These are phyloP conservation scores for Ceratobasidium sp. DNA, from an alignment of 1,284 basidiomycete genomes.

Conservation along the genomic window DNA sequence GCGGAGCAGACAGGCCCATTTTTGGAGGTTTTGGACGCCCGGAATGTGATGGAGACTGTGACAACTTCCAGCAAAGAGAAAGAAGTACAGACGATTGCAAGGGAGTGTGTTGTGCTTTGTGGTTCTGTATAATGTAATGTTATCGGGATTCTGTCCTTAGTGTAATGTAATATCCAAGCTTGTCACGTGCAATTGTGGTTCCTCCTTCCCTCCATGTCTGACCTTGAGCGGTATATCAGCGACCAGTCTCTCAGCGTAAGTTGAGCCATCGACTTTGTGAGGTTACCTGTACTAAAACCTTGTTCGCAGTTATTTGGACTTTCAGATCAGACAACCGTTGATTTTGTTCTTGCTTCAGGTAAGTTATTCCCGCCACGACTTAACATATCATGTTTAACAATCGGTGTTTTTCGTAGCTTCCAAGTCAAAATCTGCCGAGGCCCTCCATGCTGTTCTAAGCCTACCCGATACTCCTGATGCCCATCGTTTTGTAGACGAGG, in stretches of 20 bases:
- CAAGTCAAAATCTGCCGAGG: slow-evolving; percentile 81
- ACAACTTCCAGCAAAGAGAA: slow-evolving; percentile 42
- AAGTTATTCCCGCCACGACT: slow-evolving; percentile 48
- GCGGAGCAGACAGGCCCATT: slow-evolving; percentile 66
- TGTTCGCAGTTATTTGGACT: slow-evolving; percentile 76
- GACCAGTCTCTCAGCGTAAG: slow-evolving; percentile 85
- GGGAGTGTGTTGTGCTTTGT: slow-evolving; percentile 29
- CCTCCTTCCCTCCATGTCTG: slow-evolving; percentile 47
- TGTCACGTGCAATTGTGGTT: neutral
- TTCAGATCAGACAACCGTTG: slow-evolving; percentile 82
- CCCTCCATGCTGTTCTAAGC: slow-evolving; percentile 75
- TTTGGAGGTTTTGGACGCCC: slow-evolving; percentile 76
- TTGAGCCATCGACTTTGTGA: slow-evolving; percentile 39
- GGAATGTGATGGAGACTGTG: slow-evolving; percentile 58
- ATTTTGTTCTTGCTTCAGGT: slow-evolving; percentile 88
- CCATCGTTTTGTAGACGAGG: slow-evolving; percentile 79
- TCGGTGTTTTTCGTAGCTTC: slow-evolving; percentile 64
- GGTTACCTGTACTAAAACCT: neutral
- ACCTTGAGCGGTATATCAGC: slow-evolving; percentile 81
- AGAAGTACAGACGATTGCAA: slow-evolving; percentile 24
- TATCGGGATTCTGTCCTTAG: neutral
- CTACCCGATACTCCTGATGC: slow-evolving; percentile 82
- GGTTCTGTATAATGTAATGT: slow-evolving; percentile 9
- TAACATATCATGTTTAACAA: neutral
- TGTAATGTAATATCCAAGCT: neutral